Conservation (phyloP, 371 early-diverging fungal genomes). For the Zychaea mexicana region DNA sequence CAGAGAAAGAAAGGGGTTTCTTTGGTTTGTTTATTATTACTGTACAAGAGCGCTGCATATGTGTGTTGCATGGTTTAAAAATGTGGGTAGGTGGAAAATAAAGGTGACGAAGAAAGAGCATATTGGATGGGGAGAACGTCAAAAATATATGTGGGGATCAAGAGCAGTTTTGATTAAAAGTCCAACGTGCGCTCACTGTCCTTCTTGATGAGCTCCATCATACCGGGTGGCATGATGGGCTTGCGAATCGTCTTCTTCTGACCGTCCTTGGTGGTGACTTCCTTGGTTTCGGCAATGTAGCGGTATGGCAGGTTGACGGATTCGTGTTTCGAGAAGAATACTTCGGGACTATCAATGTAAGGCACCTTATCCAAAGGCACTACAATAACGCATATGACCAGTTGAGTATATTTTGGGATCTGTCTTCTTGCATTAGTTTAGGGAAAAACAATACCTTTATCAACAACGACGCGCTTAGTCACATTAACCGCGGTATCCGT, state of each 20-base stretch:
- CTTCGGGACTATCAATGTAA: slow-evolving; percentile 77
- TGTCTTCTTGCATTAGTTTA: not conserved
- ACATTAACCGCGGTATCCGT: slow-evolving; percentile 69
- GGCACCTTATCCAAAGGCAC: slow-evolving; percentile 65
- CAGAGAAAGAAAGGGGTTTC: too few relatives aligned
- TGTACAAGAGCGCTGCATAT: too few relatives aligned
- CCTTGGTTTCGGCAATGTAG: slow-evolving; percentile 55
- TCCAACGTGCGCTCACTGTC: slow-evolving; percentile 72
- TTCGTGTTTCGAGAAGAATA: slow-evolving; percentile 69
- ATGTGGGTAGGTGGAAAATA: too few relatives aligned
- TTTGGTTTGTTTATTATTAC: too few relatives aligned
- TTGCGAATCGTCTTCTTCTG: slow-evolving; percentile 53
- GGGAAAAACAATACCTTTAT: slow-evolving; percentile 46
- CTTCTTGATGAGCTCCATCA: slow-evolving; percentile 74
- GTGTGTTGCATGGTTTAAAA: not conserved
- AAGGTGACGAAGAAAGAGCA: too few relatives aligned
- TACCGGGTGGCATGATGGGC: slow-evolving; percentile 78
- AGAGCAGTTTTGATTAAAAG: slow-evolving; percentile 21
- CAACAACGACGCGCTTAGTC: slow-evolving; percentile 61
- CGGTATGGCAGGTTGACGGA: slow-evolving; percentile 79
- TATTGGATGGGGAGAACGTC: not conserved
- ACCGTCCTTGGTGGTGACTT: slow-evolving; percentile 50
- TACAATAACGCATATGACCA: slow-evolving; percentile 11
- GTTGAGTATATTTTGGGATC: not conserved
- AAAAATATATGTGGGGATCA: not conserved